Evolutionary conservation across 2,329 filamentous ascomycete genomes (phyloP), one percentile per base, ranked within the genome.

Genomic region (Penicillium nordicum): DNA sequence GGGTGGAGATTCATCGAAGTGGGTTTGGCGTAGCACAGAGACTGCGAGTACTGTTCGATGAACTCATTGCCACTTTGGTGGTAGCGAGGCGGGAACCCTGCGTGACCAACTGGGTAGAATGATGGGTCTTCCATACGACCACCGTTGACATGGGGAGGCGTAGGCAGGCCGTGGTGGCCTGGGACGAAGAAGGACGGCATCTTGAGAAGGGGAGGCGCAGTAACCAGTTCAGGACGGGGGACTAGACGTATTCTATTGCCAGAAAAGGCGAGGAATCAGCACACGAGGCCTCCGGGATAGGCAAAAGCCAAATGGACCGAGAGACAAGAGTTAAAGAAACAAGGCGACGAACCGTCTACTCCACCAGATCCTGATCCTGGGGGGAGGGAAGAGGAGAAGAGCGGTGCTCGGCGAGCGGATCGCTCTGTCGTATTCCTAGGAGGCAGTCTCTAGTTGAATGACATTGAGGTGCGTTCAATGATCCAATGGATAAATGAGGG

Each of bases 41-140:
- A 71, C 59, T 77, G 74, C n/a, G 74, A 73, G 63, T 76, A 79
- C 62, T 77, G 73, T 57, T 79, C 77, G 61, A 74, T 74, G 62
- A 76, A 77, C 50, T 78, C 77, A 62, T 71, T 74, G 48, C 75
- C 73, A 49, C 68, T 76, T 63, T 76, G 74, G 48, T 73, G 69
- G 63, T 76, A 76, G 50, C 76, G 74, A 56, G 73, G 69, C 45
- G 74, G 72, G 55, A 75, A 78, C 46, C 70, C 71, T 43, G 74
- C 67, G 46, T 72, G 70, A 50, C 69, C 69, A 53, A 72, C 61
- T 38, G 71, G 61, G 62, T 77, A 79, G 63, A 72, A 75, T 34
- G 72, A 63, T 41, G 67, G 70, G 57, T 76, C 73, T 45, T 76
- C 74, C 66, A 76, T 66, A 54, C 72, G 68, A 62, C 67, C 67